Percentiles rank a stretch among this genome's conserved stretches.
phyloP scores from a whole-genome alignment of 164 flowering plant genomes.

The Chloranthus sessilifolius region DNA sequence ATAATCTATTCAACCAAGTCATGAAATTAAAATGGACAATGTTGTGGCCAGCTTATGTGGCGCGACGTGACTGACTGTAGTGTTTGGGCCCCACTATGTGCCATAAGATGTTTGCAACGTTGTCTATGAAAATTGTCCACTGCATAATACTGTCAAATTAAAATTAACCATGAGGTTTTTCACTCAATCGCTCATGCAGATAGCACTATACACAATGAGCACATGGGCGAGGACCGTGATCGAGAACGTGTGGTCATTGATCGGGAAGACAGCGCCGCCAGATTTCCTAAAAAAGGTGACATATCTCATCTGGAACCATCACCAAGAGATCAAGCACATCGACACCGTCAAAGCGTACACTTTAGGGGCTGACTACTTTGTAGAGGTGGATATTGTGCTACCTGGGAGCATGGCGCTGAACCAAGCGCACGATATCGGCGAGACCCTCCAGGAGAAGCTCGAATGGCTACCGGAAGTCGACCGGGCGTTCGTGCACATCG shows the following conservation, averaged over 20 bases:
- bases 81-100: too few relatives aligned
- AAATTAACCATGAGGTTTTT: not conserved
- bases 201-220: slow-evolving; percentile 70
- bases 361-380: slow-evolving; percentile 73
- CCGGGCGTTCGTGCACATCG: slow-evolving; percentile 80
- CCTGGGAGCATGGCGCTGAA: slow-evolving; percentile 61
- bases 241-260: slow-evolving; percentile 64
- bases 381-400: slow-evolving; percentile 82
- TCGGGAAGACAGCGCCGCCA: slow-evolving; percentile 82
- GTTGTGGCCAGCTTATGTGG: too few relatives aligned
- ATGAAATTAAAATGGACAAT: not conserved
- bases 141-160: not conserved
- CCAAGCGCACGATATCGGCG: slow-evolving; percentile 78
- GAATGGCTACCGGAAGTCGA: slow-evolving; percentile 75
- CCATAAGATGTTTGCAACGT: too few relatives aligned
- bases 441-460: slow-evolving; percentile 75
- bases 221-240: slow-evolving; percentile 73
- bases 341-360: slow-evolving; percentile 91
- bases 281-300: slow-evolving; percentile 66
- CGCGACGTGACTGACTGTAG: too few relatives aligned
- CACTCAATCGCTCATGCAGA: slow-evolving; percentile 34
- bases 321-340: slow-evolving; percentile 67
- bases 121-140: too few relatives aligned
- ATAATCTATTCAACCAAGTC: not conserved
- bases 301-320: slow-evolving; percentile 80